Evolutionary conservation across 1,284 basidiomycete genomes (phyloP), one percentile per base, ranked within the genome.

Genomic region (Trichosporon inkin): DNA sequence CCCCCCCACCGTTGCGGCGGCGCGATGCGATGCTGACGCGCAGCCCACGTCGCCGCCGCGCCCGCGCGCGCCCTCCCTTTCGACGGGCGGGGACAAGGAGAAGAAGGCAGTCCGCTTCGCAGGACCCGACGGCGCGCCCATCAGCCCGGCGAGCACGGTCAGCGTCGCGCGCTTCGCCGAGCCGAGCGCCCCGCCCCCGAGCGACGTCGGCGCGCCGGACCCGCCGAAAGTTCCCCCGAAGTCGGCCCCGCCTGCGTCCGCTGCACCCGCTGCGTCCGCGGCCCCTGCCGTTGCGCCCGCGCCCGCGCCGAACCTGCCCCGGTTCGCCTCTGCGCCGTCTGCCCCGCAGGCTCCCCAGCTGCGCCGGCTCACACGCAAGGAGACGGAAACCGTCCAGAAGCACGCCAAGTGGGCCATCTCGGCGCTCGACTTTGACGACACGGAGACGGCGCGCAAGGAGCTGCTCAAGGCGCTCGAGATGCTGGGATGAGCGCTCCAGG

Each of bases 321-420:
- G 28, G 5, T 32, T 32, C 28, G 28, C 28, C 5, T 5, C 28
- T 34, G 44, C 47, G 22, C 20, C 52, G 2, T 57, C 61, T 11
- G 53, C 56, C 19, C 47, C 55, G 32, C 63, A 57, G 20, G 44
- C 58, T 62, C 8, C 28, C 8, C 28, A 28, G 60, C 58, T 37
- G 13, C 44, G 57, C 19, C 34, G 28, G 37, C 61, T 74, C 58
- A 70, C 58, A 4, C 64, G 67, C 57, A 72, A 67, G 41, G 71
- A 77, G 58, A 83, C 93, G 37, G 82, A 86, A 28, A 85, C 86
- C 67, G 84, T 84, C 22, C 92, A 96, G 80, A 94, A 90, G 73
- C 92, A 94, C 70, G 92, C 91, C 69, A 84, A 84, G 57, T 95
- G 88, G 79, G 93, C 93, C 7, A 91, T 95, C 62, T 92, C 89